Conservation (phyloP, 1,284 basidiomycete species). For the Wallemia hederae region DNA sequence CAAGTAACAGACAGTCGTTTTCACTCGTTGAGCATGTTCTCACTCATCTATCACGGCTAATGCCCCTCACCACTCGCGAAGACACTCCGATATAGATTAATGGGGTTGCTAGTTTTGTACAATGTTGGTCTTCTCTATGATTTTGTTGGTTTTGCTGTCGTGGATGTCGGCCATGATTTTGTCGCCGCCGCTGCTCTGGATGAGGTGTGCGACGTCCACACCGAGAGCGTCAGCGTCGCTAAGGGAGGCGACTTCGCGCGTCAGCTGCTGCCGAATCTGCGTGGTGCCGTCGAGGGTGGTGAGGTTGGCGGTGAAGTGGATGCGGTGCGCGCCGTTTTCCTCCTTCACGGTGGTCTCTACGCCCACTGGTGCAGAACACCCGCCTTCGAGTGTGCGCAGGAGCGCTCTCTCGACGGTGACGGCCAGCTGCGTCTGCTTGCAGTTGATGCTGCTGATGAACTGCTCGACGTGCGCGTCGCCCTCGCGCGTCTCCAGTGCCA, state of each 20-base stretch:
- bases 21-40: too few species aligned
- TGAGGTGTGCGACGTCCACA: not conserved
- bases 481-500: slow-evolving; percentile 59
- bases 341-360: slow-evolving; percentile 24
- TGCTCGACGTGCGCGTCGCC: slow-evolving; percentile 32
- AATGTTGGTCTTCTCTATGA: not conserved
- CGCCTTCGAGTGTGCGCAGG: slow-evolving; percentile 67
- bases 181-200: not conserved
- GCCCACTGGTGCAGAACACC: slow-evolving; percentile 92
- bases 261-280: not conserved
- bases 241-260: not conserved
- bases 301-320: not conserved
- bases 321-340: not conserved
- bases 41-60: too few species aligned
- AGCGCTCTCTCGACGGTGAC: slow-evolving; percentile 62
- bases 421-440: slow-evolving; percentile 42
- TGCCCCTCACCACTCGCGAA: too few species aligned
- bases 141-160: not conserved
- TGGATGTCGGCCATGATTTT: not conserved
- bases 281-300: not conserved
- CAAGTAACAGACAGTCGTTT: too few species aligned
- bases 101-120: not conserved
- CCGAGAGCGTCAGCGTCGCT: not conserved
- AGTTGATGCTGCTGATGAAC: slow-evolving; percentile 35
- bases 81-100: too few species aligned